Percentiles rank a stretch among this genome's conserved stretches.
phyloP scores from a whole-genome alignment of 352 stramenopile genomes.

The Phytopythium ostracodes region DNA sequence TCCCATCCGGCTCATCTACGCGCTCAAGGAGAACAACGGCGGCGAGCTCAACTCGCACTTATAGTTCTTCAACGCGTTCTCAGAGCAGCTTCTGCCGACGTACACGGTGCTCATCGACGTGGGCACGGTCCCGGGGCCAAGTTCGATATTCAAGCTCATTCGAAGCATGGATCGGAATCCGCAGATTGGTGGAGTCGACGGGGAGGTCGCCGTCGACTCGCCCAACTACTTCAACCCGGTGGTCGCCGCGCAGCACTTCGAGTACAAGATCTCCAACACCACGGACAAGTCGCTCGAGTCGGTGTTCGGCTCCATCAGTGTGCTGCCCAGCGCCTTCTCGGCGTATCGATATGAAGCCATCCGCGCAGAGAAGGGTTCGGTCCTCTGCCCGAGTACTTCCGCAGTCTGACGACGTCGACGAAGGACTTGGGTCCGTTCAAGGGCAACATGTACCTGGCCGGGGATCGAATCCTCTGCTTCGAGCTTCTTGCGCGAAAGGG shows the following conservation, averaged over 20 bases:
- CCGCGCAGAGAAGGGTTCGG: constrained; percentile 36
- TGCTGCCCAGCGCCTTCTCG: constrained; percentile 39
- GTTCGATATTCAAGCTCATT: constrained; percentile 39
- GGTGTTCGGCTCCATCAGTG: constrained; percentile 47
- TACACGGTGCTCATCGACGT: constrained; percentile 54
- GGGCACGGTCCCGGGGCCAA: constrained; percentile 32
- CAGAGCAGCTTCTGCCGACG: constrained; percentile 43
- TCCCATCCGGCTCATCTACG: constrained; percentile 46
- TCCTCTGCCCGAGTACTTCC: constrained; percentile 44
- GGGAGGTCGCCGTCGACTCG: constrained; percentile 38
- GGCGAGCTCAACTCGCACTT: constrained; percentile 52
- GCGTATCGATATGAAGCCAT: constrained; percentile 57
- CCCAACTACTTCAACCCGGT: constrained; percentile 46
- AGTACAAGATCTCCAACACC: constrained; percentile 56
- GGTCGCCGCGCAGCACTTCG: constrained; percentile 42
- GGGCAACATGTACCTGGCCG: constrained; percentile 67
- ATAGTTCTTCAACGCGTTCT: constrained; percentile 60
- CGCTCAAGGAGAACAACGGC: constrained; percentile 45
- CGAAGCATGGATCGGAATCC: constrained; percentile 44
- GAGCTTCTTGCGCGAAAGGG: constrained; percentile 43
- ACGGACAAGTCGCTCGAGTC: constrained; percentile 55
- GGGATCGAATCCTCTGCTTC: constrained; percentile 66
- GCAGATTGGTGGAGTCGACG: constrained; percentile 45
- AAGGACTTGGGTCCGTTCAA: constrained; percentile 49
- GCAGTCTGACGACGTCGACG: constrained; percentile 38